phyloP scores from a whole-genome alignment of 148 eudicot species.

The Tetragonia tetragonoides region DNA sequence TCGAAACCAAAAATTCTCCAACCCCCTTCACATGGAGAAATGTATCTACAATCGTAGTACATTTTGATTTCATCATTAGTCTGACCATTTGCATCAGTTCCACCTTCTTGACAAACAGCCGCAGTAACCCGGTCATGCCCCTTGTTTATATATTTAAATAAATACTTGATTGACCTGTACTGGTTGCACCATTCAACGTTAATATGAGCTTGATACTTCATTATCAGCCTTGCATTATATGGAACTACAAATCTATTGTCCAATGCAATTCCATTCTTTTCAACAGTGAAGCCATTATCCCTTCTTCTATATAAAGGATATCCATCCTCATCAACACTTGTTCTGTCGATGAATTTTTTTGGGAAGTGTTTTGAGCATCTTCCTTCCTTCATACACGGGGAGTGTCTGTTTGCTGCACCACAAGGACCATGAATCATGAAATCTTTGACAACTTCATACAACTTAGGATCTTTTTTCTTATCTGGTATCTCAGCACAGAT shows the following conservation, averaged over 20 bases:
- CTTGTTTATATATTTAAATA: slow-evolving; percentile 6
- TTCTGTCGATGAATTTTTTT: background rate
- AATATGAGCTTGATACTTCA: background rate
- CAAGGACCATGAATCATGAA: slow-evolving; percentile 12
- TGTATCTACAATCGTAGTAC: too few relatives aligned
- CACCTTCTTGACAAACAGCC: background rate
- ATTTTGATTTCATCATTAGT: background rate
- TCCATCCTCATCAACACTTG: slow-evolving; percentile 8
- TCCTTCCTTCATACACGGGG: background rate
- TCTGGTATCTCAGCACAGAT: background rate
- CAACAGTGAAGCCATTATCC: background rate
- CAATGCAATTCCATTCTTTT: background rate
- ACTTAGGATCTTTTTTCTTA: background rate
- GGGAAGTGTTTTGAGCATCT: slow-evolving; percentile 6
- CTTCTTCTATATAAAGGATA: background rate
- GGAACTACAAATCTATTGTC: background rate
- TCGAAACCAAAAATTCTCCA: slow-evolving; percentile 21
- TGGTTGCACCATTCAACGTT: background rate
- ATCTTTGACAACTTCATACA: background rate
- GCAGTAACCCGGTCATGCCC: background rate
- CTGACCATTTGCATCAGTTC: background rate
- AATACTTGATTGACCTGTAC: too few relatives aligned
- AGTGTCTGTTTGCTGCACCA: background rate
- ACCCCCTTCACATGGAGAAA: slow-evolving; percentile 14
- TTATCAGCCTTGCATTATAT: background rate